Conservation (phyloP, 2,329 filamentous ascomycete species). For the Aspergillus brasiliensis region DNA sequence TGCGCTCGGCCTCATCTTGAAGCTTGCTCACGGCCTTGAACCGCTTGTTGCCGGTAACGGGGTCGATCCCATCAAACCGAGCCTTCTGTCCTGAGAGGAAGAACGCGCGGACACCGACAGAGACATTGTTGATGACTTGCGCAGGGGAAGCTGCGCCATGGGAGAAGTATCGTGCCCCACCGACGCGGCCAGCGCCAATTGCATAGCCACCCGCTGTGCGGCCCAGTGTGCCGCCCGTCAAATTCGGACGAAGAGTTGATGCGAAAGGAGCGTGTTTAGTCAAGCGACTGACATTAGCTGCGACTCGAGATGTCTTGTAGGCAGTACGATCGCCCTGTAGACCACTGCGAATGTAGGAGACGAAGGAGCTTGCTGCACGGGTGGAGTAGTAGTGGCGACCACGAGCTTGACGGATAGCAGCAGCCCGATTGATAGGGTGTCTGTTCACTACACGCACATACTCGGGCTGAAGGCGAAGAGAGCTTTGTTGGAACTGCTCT, state of each 20-base stretch:
- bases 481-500: conserved; percentile 39
- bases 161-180: conserved; percentile 83
- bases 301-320: conserved; percentile 60
- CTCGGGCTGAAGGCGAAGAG: conserved; percentile 60
- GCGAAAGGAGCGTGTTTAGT: conserved; percentile 83
- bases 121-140: conserved; percentile 94
- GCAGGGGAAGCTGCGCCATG: conserved; percentile 82
- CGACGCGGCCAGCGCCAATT: conserved; percentile 66
- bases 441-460: conserved; percentile 59
- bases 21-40: conserved; percentile 76
- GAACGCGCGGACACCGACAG: conserved; percentile 87
- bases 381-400: conserved; percentile 67
- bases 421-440: conserved; percentile 63
- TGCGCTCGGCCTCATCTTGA: conserved; percentile 71
- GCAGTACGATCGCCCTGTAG: conserved; percentile 53
- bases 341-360: conserved; percentile 48
- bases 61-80: conserved; percentile 76
- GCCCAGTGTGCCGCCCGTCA: conserved; percentile 83
- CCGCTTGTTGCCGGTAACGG: conserved; percentile 69
- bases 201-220: conserved; percentile 89
- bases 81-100: conserved; percentile 87
- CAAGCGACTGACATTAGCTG: conserved; percentile 60
- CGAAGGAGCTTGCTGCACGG: conserved; percentile 51
- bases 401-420: conserved; percentile 65
- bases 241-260: conserved; percentile 82